Base-by-base conservation (phyloP, 495 filamentous ascomycete species). In the Penicillium crystallinum region DNA sequence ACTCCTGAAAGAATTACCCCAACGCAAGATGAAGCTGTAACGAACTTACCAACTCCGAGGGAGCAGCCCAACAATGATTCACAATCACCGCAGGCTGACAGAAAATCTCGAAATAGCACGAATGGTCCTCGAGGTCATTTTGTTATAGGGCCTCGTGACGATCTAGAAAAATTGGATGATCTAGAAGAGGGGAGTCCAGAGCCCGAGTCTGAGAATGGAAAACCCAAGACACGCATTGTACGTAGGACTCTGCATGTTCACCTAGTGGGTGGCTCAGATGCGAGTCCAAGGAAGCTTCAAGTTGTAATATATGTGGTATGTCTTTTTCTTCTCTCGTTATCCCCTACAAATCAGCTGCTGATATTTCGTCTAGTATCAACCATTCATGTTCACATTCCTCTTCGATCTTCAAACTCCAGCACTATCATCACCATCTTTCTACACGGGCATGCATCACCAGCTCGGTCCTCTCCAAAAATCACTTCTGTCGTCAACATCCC, bases 381-480 rank as follows among this genome's bases (percentile, higher is more conserved):
- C 93, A 3, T 97, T 97, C 69, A 86, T 96, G 48, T 96, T 90
- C 67, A 85, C 89, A 4, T 89, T 97, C 58, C 76, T 98, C 14
- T 97, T 97, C 71, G 78, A 87, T 40, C 77, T 83, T 11, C 72
- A 74, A 34, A 86, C 90, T 1, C 77, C 81, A 31, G 77, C 84
- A 18, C 75, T 96, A 6, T 73, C 81, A 14, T 81, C 81, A 39
- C 76, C 85, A 3, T 72, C 78, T 0, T 82, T 96, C 57, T 97
- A 97, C 70, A 78, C 84, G 14, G 84, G 82, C 27, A 79, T 98
- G 21, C 90, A 95, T 58, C 80, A 86, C 51, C 89, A 95, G 64
- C 80, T 97, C 17, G 72, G 76, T 2, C 89, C 91, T 6, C 80
- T 98, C 22, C 83, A 87, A 51, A 86, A 81, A 61, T 78, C 86